Evolutionary conservation across 202 grass and related monocot species (phyloP), one percentile per base, ranked within the genome.

Genomic region (Digitaria exilis): DNA sequence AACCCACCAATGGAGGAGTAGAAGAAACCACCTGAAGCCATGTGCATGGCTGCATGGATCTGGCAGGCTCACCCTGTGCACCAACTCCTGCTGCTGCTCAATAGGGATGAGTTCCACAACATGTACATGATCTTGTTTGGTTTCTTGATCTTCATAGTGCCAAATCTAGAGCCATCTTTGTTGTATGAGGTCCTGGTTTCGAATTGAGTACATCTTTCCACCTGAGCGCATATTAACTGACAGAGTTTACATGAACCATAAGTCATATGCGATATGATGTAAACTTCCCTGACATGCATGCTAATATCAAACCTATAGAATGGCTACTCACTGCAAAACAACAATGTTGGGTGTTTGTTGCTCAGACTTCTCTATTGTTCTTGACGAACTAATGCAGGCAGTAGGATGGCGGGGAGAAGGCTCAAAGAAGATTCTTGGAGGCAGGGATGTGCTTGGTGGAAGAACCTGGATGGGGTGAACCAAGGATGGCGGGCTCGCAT

Each of bases 381-480:
- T 73, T 71, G n/a, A 70, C 56, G 44, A 29, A 83, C 19, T 45
- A 49, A 50, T 84, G 65, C 87, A 99, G 96, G 80, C 89, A 37
- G 87, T 85, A 61, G 89, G 87, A 72, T 96, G 96, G 96, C 96
- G 96, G 92, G 92, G 92, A 18, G 89, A 98, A 69, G 93, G 91
- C 35, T 42, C 65, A 21, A 41, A 82, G 31, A 96, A 98, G 80
- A 86, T 98, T 81, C 75, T 96, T 84, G 96, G 96, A 29, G 96
- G 93, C 16, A 94, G 88, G 70, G 93, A 98, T 43, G 85, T 83
- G 28, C 76, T 96, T n/a, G 89, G 87, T 22, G 93, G 96, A 69
- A 93, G 96, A 29, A 94, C 93, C 78, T 99, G 96, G 96, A 83
- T 99, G 79, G 96, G 93, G 4, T 94, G 91, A 87, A 95, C 96